Conservation (phyloP, 1,139 yeast genomes). For the Lodderomyces orthopsilosis region DNA sequence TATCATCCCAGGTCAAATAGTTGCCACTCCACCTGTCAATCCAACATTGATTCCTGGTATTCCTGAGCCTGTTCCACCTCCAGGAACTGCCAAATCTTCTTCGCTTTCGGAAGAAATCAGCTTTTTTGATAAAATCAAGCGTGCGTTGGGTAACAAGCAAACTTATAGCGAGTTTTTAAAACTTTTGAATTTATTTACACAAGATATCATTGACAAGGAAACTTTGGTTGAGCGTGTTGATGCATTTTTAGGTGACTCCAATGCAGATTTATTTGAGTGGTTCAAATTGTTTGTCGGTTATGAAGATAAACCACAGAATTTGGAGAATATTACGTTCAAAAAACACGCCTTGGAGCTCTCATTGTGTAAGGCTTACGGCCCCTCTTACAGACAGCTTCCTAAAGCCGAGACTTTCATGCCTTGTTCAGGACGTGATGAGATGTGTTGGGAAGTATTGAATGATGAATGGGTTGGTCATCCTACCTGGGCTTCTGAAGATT, state of each 20-base stretch:
- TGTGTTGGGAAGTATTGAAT: conserved; percentile 98
- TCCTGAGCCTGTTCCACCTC: conserved; percentile 82
- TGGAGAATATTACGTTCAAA: conserved; percentile 84
- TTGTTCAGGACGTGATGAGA: conserved; percentile 96
- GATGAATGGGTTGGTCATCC: conserved; percentile 99
- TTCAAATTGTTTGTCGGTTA: conserved; percentile 89
- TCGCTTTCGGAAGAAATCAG: conserved; percentile 78
- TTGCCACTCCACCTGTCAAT: conserved; percentile 25
- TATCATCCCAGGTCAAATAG: not conserved
- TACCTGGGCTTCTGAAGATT: conserved; percentile 99
- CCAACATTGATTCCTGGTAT: conserved; percentile 82
- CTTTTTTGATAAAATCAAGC: conserved; percentile 90
- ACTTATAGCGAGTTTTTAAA: conserved; percentile 89
- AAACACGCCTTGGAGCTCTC: conserved; percentile 88
- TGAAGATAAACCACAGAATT: conserved; percentile 70
- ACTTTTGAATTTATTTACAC: conserved; percentile 79
- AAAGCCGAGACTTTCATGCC: conserved; percentile 96
- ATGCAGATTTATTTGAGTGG: conserved; percentile 82
- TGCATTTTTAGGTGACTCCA: conserved; percentile 74
- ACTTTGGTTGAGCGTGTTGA: conserved; percentile 83
- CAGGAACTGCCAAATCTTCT: conserved; percentile 49
- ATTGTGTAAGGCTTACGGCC: conserved; percentile 86
- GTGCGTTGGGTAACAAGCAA: conserved; percentile 84
- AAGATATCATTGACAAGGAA: conserved; percentile 81
- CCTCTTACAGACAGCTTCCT: conserved; percentile 89